Evolutionary conservation across 352 stramenopile species (phyloP).

Genomic region (Globisporangium abappressorium): DNA sequence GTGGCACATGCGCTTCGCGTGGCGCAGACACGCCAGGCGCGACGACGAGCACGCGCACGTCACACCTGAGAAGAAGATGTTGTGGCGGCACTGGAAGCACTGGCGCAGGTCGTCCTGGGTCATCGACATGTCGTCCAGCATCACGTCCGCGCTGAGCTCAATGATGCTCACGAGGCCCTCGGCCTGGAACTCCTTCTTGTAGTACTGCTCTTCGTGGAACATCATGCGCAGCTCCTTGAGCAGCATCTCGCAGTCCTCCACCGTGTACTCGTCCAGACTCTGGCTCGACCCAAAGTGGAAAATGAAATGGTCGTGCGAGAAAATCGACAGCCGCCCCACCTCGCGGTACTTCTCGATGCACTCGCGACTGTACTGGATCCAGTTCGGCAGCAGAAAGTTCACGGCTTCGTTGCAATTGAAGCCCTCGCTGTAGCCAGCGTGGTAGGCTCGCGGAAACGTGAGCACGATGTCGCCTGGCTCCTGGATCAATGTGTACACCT

Average conservation of each 20-base stretch:
- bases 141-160: slow-evolving; percentile 59
- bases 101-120: slow-evolving; percentile 64
- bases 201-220: slow-evolving; percentile 68
- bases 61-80: slow-evolving; percentile 79
- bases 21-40: slow-evolving; percentile 59
- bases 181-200: slow-evolving; percentile 47
- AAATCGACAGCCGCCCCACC: slow-evolving; percentile 64
- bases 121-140: slow-evolving; percentile 74
- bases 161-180: slow-evolving; percentile 51
- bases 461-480: slow-evolving; percentile 95
- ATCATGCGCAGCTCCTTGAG: slow-evolving; percentile 59
- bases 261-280: slow-evolving; percentile 58
- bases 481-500: slow-evolving; percentile 66
- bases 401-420: slow-evolving; percentile 92
- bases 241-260: slow-evolving; percentile 64
- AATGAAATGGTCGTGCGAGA: slow-evolving; percentile 81
- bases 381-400: slow-evolving; percentile 85
- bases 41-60: slow-evolving; percentile 61
- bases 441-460: slow-evolving; percentile 97
- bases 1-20: slow-evolving; percentile 61
- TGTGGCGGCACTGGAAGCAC: slow-evolving; percentile 71
- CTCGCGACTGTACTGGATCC: slow-evolving; percentile 78
- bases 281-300: slow-evolving; percentile 71
- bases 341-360: slow-evolving; percentile 68
- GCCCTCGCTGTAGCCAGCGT: slow-evolving; percentile 95